phyloP scores from a whole-genome alignment of 2,329 filamentous ascomycete genomes.

The Juglanconis juglandina region DNA sequence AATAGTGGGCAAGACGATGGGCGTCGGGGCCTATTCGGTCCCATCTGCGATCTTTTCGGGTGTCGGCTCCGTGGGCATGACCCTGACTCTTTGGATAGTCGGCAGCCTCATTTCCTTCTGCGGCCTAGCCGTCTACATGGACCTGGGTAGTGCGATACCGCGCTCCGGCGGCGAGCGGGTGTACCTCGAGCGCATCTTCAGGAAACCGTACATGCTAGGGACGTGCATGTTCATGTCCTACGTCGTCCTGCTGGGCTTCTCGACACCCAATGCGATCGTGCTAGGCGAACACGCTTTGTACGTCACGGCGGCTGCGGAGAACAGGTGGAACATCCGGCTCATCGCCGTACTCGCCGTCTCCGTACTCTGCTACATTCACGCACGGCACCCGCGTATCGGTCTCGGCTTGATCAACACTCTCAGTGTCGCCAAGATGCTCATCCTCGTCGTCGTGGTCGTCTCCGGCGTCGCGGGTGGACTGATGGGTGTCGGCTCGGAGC shows the following conservation, averaged over 20 bases:
- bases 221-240: slow-evolving; percentile 53
- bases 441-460: slow-evolving; percentile 43
- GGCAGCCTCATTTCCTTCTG: slow-evolving; percentile 43
- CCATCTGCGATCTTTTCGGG: slow-evolving; percentile 54
- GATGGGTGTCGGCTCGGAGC: slow-evolving; percentile 28
- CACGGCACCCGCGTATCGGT: slow-evolving; percentile 43
- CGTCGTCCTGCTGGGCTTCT: slow-evolving; percentile 47
- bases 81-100: slow-evolving; percentile 52
- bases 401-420: slow-evolving; percentile 46
- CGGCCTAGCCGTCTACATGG: slow-evolving; percentile 42
- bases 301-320: slow-evolving; percentile 35
- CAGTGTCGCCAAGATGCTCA: slow-evolving; percentile 46
- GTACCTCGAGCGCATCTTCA: slow-evolving; percentile 52
- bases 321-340: slow-evolving; percentile 46
- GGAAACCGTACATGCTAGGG: slow-evolving; percentile 46
- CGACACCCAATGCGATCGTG: slow-evolving; percentile 49
- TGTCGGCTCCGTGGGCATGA: slow-evolving; percentile 52
- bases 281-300: slow-evolving; percentile 50
- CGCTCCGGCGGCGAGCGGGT: slow-evolving; percentile 49
- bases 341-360: slow-evolving; percentile 46
- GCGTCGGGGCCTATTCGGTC: slow-evolving; percentile 50
- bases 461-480: slow-evolving; percentile 37
- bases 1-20: slow-evolving; percentile 37
- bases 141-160: slow-evolving; percentile 43
- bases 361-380: slow-evolving; percentile 44